These are phyloP conservation scores for Pyrenochaeta sp. DNA, from an alignment of 2,329 filamentous ascomycete species.

Conservation along the genomic window DNA sequence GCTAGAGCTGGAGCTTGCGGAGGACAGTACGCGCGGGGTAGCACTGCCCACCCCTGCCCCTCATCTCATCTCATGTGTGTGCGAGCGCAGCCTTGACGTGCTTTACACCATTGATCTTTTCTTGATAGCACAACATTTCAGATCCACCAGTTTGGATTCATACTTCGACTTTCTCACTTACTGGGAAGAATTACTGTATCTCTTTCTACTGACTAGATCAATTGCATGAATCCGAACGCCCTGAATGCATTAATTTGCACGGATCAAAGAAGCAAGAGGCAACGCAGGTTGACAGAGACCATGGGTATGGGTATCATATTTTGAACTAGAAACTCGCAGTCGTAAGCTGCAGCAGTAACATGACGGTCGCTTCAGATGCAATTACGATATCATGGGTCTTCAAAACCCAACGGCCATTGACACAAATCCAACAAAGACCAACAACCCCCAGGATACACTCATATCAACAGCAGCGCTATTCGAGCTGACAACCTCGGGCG, in stretches of 20 bases:
- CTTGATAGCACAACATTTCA: background rate
- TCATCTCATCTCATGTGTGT: no score
- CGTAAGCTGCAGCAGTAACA: background rate
- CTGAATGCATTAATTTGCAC: no score
- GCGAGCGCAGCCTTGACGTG: no score
- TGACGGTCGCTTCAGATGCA: background rate
- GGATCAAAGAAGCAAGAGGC: no score
- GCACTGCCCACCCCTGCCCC: background rate
- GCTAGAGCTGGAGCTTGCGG: background rate
- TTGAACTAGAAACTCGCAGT: background rate
- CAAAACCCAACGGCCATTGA: slow-evolving; percentile 30
- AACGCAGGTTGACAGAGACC: background rate
- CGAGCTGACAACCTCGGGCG: slow-evolving; percentile 43
- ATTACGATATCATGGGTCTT: background rate
- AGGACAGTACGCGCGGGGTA: background rate
- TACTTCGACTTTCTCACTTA: no score
- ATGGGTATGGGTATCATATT: no score
- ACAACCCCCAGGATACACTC: slow-evolving; percentile 38
- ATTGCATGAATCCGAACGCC: no score
- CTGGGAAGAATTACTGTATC: no score
- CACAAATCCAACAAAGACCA: slow-evolving; percentile 32
- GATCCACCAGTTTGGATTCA: no score
- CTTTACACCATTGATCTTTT: no score
- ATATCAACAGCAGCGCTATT: slow-evolving; percentile 22
- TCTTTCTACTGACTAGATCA: no score